These are phyloP conservation scores for Cladosporium sp. DNA, from an alignment of 2,329 filamentous ascomycete species.

Conservation along the genomic window DNA sequence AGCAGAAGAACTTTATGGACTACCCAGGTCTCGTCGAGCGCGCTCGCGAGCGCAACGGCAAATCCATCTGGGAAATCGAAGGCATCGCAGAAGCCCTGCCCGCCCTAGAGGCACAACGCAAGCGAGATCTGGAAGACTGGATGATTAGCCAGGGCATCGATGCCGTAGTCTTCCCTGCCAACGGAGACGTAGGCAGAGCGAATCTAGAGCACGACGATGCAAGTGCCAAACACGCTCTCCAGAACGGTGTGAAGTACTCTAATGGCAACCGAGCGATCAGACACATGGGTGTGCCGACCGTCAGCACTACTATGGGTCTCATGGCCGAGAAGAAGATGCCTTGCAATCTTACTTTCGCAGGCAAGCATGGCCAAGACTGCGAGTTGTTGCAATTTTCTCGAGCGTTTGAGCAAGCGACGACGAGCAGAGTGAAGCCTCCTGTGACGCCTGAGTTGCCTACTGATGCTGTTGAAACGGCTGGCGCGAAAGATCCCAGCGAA, in stretches of 20 bases:
- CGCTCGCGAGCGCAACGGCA: constrained; percentile 28
- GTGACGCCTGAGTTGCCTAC: constrained; percentile 28
- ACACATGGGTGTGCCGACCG: constrained; percentile 56
- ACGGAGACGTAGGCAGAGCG: constrained; percentile 52
- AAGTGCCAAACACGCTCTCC: constrained; percentile 42
- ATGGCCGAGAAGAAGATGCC: constrained; percentile 52
- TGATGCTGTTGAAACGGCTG: constrained; percentile 22
- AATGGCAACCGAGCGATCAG: constrained; percentile 56
- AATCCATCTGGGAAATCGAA: constrained; percentile 44
- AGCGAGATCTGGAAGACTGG: constrained; percentile 54
- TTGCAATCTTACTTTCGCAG: constrained; percentile 55
- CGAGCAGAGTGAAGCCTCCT: constrained; percentile 27
- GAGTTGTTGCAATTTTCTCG: constrained; percentile 33
- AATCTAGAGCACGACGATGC: constrained; percentile 46
- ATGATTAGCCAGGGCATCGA: constrained; percentile 47
- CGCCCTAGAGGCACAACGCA: constrained; percentile 51
- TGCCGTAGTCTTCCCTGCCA: constrained; percentile 51
- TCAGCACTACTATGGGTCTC: constrained; percentile 56
- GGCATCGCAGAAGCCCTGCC: constrained; percentile 46
- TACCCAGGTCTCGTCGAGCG: constrained; percentile 38
- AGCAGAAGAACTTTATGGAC: constrained; percentile 43
- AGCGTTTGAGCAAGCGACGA: constrained; percentile 31
- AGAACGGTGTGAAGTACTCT: constrained; percentile 55
- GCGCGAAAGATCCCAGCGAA: not conserved
- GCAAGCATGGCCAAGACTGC: constrained; percentile 50